Evolutionary conservation across 352 stramenopile species (phyloP).

Genomic region (Phytopythium litorale): DNA sequence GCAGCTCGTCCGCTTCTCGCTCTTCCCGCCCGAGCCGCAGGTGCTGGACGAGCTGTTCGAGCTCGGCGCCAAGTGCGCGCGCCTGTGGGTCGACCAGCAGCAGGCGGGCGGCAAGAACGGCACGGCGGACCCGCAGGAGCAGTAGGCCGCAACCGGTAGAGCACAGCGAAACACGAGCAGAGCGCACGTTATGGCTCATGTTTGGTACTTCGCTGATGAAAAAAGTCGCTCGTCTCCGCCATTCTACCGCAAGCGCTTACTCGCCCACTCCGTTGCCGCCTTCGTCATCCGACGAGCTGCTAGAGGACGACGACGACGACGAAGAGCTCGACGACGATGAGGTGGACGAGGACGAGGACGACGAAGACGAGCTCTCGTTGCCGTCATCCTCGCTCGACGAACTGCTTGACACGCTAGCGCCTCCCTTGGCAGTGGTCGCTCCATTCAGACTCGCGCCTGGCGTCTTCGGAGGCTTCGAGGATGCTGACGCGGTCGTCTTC

Average conservation of each 20-base stretch:
- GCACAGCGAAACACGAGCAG: neutral
- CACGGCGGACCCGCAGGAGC: too few species aligned
- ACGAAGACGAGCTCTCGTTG: conserved; percentile 47
- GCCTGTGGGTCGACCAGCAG: conserved; percentile 42
- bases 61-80: conserved; percentile 41
- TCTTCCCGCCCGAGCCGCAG: conserved; percentile 48
- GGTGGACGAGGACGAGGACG: conserved; percentile 39
- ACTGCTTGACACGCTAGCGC: conserved; percentile 10
- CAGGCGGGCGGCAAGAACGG: neutral
- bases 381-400: conserved; percentile 26
- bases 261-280: conserved; percentile 3
- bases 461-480: conserved; percentile 8
- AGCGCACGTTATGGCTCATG: neutral
- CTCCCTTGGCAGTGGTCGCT: neutral
- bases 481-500: neutral
- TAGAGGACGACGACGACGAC: conserved; percentile 38
- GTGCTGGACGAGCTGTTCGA: conserved; percentile 71
- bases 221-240: neutral
- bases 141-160: neutral
- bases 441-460: neutral
- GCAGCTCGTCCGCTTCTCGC: conserved; percentile 46
- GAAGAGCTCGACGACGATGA: conserved; percentile 40
- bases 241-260: neutral
- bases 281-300: conserved; percentile 47
- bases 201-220: neutral